phyloP scores from a whole-genome alignment of 129 eudicot species.

The Centaurea solstitialis region DNA sequence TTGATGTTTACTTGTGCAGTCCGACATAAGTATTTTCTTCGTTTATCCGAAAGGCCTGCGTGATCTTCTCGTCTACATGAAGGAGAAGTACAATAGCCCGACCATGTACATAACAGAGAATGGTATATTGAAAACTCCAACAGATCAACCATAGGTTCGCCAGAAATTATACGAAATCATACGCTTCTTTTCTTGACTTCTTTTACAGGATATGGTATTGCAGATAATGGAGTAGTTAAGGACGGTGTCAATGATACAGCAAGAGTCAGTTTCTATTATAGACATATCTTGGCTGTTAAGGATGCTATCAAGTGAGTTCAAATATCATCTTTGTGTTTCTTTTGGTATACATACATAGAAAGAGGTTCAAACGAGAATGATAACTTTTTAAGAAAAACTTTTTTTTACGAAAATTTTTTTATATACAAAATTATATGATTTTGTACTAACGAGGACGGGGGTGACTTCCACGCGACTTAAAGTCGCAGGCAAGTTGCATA shows the following conservation, averaged over 20 bases:
- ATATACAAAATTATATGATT: too few relatives aligned
- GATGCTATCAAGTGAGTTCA: slow-evolving; percentile 12
- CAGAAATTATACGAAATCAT: neutral
- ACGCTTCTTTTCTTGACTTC: neutral
- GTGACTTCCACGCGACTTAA: too few relatives aligned
- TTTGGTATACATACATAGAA: neutral
- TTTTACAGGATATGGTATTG: neutral
- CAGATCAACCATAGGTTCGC: neutral
- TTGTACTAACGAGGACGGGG: too few relatives aligned
- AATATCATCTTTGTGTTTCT: neutral
- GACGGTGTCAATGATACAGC: slow-evolving; percentile 12
- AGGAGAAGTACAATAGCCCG: slow-evolving; percentile 33
- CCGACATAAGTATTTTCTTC: slow-evolving; percentile 17
- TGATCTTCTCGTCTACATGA: slow-evolving; percentile 29
- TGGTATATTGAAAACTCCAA: slow-evolving; percentile 15
- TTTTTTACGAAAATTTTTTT: too few relatives aligned
- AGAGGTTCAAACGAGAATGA: too few relatives aligned
- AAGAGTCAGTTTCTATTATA: slow-evolving; percentile 26
- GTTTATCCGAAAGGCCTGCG: slow-evolving; percentile 40
- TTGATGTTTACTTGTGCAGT: slow-evolving; percentile 7
- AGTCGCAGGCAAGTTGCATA: too few relatives aligned
- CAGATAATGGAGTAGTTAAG: slow-evolving; percentile 1
- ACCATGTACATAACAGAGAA: slow-evolving; percentile 37
- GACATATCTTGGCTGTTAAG: slow-evolving; percentile 19
- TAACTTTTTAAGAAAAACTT: too few relatives aligned